Conservation (phyloP, 495 filamentous ascomycete species). For the Gamarada debralockiae region DNA sequence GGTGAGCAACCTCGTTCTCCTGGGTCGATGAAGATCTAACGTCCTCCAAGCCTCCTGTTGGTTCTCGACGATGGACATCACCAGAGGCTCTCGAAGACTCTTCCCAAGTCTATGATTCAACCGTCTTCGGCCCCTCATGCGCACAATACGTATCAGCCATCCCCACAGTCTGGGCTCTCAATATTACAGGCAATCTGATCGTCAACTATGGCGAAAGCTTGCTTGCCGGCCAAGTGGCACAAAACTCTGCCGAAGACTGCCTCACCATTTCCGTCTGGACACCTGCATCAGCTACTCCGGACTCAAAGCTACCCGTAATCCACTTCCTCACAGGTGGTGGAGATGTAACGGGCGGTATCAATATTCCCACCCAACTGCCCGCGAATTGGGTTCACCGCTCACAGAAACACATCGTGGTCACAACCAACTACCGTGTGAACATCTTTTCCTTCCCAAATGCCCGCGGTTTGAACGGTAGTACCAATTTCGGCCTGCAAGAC, state of each 20-base stretch:
- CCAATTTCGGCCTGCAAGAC: constrained; percentile 40
- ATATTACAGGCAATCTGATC: not conserved
- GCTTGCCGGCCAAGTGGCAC: not conserved
- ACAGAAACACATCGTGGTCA: constrained; percentile 60
- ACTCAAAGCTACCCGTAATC: not conserved
- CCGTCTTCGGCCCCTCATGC: not conserved
- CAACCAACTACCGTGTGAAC: constrained; percentile 59
- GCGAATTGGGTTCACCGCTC: constrained; percentile 43
- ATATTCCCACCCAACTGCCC: constrained; percentile 51
- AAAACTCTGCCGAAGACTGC: constrained; percentile 43
- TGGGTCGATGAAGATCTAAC: not conserved
- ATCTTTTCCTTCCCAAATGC: constrained; percentile 59
- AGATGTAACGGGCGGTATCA: constrained; percentile 26
- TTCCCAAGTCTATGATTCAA: not conserved
- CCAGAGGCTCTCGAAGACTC: not conserved
- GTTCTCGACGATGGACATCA: not conserved
- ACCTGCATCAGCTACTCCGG: not conserved
- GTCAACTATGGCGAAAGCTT: not conserved
- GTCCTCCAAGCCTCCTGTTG: not conserved
- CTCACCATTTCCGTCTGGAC: constrained; percentile 46
- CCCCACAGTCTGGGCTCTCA: not conserved
- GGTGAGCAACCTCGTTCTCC: not conserved
- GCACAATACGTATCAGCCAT: not conserved
- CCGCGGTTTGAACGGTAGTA: constrained; percentile 62
- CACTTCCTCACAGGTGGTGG: not conserved